phyloP scores from a whole-genome alignment of 208 protist species.

The Leishmania gerbilli region DNA sequence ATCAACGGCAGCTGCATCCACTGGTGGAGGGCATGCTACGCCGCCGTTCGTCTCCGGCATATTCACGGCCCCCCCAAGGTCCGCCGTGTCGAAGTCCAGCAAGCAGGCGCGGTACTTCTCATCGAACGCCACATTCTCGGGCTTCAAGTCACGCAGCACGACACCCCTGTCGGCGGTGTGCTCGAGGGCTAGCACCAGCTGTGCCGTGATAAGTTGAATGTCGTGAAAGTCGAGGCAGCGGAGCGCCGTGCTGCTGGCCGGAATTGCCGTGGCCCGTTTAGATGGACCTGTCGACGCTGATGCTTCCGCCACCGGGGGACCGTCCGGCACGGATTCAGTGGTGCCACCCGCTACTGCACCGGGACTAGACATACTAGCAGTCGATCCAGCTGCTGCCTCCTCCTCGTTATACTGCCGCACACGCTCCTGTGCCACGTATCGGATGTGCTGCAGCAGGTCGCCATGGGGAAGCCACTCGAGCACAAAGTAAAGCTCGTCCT shows the following conservation, averaged over 20 bases:
- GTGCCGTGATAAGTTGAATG: slow-evolving; percentile 83
- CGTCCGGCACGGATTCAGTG: background rate
- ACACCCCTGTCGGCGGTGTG: slow-evolving; percentile 57
- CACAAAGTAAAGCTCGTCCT: slow-evolving; percentile 93
- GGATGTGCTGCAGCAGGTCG: slow-evolving; percentile 92
- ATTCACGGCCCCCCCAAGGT: slow-evolving; percentile 35
- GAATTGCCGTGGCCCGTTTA: slow-evolving; percentile 20
- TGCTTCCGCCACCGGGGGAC: background rate
- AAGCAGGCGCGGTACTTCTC: slow-evolving; percentile 76
- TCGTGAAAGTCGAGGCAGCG: slow-evolving; percentile 82
- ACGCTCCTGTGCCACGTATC: slow-evolving; percentile 37
- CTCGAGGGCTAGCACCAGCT: slow-evolving; percentile 69
- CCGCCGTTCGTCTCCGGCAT: slow-evolving; percentile 57
- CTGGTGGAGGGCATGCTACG: slow-evolving; percentile 33
- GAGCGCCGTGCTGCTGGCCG: slow-evolving; percentile 25
- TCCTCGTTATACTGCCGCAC: slow-evolving; percentile 31
- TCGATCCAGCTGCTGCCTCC: background rate
- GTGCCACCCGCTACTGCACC: background rate
- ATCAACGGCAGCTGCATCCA: slow-evolving; percentile 2
- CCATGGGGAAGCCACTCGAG: slow-evolving; percentile 94
- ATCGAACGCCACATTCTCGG: slow-evolving; percentile 90
- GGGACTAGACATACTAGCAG: background rate
- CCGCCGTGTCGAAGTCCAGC: slow-evolving; percentile 90
- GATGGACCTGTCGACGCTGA: background rate
- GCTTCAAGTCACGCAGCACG: slow-evolving; percentile 90